phyloP scores from a whole-genome alignment of 2,329 filamentous ascomycete species.

The Aspergillus uvarum region DNA sequence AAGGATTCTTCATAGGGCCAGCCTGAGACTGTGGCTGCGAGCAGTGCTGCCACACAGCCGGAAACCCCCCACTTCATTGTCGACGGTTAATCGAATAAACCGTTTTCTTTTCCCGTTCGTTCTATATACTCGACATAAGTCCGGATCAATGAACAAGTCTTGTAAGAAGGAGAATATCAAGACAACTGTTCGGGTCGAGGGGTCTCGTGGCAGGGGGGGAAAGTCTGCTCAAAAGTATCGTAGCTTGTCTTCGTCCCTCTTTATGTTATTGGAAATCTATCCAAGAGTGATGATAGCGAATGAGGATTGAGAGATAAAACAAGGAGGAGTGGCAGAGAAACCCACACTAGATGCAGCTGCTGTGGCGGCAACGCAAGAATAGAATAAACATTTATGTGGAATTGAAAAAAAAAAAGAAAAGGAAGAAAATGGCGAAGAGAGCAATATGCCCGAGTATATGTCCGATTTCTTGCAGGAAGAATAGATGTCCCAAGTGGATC shows the following conservation, averaged over 20 bases:
- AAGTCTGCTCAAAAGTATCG: constrained; percentile 1
- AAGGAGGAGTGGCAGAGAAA: constrained; percentile 9
- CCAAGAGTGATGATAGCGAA: background rate
- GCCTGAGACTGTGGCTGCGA: constrained; percentile 24
- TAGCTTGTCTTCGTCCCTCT: constrained; percentile 5
- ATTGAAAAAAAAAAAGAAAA: background rate
- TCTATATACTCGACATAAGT: constrained; percentile 26
- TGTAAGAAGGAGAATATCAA: background rate
- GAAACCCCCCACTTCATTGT: constrained; percentile 35
- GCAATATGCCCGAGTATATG: constrained; percentile 21
- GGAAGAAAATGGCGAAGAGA: constrained; percentile 9
- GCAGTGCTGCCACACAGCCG: constrained; percentile 29
- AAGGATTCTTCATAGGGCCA: constrained; percentile 53
- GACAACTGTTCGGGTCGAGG: background rate
- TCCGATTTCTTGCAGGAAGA: constrained; percentile 22
- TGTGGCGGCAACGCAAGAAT: constrained; percentile 16
- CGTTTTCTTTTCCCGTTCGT: constrained; percentile 1
- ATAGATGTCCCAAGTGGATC: constrained; percentile 9
- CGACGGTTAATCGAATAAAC: constrained; percentile 12
- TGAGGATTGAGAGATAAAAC: constrained; percentile 4
- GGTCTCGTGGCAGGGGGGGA: background rate
- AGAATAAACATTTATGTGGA: constrained; percentile 11
- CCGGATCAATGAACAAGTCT: constrained; percentile 7
- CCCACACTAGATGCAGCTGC: constrained; percentile 9
- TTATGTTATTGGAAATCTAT: constrained; percentile 7